Percentiles rank a stretch among this genome's conserved stretches.
Conservation (phyloP, 2,329 filamentous ascomycete genomes). For the Phialophora verrucosa region DNA sequence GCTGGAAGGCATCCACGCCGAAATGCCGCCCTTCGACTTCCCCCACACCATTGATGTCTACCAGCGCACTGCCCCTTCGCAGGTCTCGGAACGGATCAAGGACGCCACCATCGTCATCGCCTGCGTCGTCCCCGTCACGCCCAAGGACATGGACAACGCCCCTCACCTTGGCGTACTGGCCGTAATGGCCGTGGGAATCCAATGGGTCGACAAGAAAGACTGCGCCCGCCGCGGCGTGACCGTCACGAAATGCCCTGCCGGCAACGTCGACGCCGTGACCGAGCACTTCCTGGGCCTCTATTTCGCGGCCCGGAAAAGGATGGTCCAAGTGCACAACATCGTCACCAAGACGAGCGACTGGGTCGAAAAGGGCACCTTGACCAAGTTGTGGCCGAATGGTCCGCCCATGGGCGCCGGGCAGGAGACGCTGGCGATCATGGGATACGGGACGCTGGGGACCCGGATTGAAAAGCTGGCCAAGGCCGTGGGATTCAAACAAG, state of each 20-base stretch:
- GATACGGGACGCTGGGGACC: conserved; percentile 58
- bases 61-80: conserved; percentile 43
- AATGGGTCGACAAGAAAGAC: conserved; percentile 54
- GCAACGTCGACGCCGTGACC: conserved; percentile 55
- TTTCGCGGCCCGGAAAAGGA: conserved; percentile 53
- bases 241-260: conserved; percentile 55
- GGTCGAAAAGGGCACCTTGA: conserved; percentile 48
- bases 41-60: conserved; percentile 52
- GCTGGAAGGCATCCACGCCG: conserved; percentile 54
- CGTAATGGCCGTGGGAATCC: conserved; percentile 55
- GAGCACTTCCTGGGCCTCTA: conserved; percentile 60
- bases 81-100: conserved; percentile 51
- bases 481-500: conserved; percentile 54
- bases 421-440: conserved; percentile 57
- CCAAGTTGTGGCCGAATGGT: conserved; percentile 41
- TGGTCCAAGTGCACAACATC: conserved; percentile 46
- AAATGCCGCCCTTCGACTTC: conserved; percentile 49
- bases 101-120: conserved; percentile 56
- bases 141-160: conserved; percentile 48
- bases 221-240: conserved; percentile 52
- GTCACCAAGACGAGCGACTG: conserved; percentile 49
- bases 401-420: conserved; percentile 55
- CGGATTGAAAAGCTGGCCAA: conserved; percentile 53
- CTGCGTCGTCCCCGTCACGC: conserved; percentile 50
- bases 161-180: conserved; percentile 54